Conservation (phyloP, 805 yeast genomes). For the Grigorovia yakushimaensis region DNA sequence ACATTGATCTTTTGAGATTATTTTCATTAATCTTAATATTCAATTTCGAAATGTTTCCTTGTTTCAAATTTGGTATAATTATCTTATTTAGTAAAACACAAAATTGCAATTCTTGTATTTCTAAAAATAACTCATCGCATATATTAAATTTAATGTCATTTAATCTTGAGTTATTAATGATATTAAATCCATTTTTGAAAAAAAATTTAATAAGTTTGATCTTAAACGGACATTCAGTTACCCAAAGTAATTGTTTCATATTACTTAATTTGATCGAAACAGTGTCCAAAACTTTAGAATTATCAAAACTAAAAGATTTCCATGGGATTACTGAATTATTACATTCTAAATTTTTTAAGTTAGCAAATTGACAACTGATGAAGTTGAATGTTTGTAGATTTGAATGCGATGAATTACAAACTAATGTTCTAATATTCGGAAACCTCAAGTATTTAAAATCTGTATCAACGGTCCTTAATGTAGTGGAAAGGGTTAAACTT, state of each 20-base stretch:
- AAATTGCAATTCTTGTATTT: slow-evolving; percentile 12
- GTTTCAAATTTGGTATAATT: slow-evolving; percentile 7
- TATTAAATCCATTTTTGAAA: neutral
- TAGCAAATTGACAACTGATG: slow-evolving; percentile 13
- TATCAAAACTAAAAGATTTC: slow-evolving; percentile 9
- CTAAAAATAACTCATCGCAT: slow-evolving; percentile 2
- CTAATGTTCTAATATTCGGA: slow-evolving; percentile 10
- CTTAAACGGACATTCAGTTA: slow-evolving; percentile 11
- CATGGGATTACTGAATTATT: slow-evolving; percentile 15
- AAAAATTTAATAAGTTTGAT: slow-evolving; percentile 4
- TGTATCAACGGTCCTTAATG: slow-evolving; percentile 13
- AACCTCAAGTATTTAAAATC: slow-evolving; percentile 12
- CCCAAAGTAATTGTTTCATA: slow-evolving; percentile 15
- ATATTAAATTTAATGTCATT: neutral
- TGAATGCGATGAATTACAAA: slow-evolving; percentile 5
- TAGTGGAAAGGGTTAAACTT: slow-evolving; percentile 10
- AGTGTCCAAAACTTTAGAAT: slow-evolving; percentile 2
- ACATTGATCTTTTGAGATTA: slow-evolving; percentile 7
- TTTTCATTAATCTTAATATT: slow-evolving; percentile 9
- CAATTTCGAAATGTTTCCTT: slow-evolving; percentile 1
- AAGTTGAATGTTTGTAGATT: slow-evolving; percentile 9
- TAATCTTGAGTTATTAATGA: neutral
- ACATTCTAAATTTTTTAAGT: slow-evolving; percentile 7
- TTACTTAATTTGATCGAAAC: slow-evolving; percentile 9
- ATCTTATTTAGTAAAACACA: slow-evolving; percentile 13